Conservation (phyloP, 164 flowering plant species). For the Tetrastigma voinierianum region DNA sequence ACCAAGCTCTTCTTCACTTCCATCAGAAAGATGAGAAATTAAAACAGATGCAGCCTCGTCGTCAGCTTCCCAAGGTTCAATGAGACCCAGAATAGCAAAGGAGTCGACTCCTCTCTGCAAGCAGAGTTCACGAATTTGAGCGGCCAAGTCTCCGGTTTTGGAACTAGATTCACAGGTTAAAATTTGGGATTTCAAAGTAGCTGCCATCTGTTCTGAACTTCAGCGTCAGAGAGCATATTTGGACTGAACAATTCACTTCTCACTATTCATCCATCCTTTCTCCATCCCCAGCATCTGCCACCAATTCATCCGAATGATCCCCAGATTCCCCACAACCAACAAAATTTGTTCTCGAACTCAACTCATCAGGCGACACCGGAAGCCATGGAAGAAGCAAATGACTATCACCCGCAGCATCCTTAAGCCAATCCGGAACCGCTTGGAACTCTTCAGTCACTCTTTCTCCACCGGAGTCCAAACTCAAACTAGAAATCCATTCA, state of each 20-base stretch:
- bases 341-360: conserved; percentile 15
- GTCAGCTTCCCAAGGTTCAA: conserved; percentile 73
- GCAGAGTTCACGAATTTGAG: conserved; percentile 52
- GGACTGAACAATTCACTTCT: conserved; percentile 16
- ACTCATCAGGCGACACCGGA: conserved; percentile 39
- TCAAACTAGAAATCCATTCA: conserved; percentile 32
- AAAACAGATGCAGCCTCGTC: conserved; percentile 62
- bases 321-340: conserved; percentile 8
- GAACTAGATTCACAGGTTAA: conserved; percentile 35
- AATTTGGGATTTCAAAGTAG: conserved; percentile 36
- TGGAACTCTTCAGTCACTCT: conserved; percentile 43
- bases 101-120: conserved; percentile 20
- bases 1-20: conserved; percentile 30
- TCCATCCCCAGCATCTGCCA: conserved; percentile 17
- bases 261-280: conserved; percentile 21
- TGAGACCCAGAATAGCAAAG: conserved; percentile 38
- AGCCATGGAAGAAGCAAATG: conserved; percentile 67
- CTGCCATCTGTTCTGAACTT: conserved; percentile 35
- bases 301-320: conserved; percentile 10
- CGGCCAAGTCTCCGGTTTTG: conserved; percentile 37
- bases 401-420: conserved; percentile 11
- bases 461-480: conserved; percentile 32
- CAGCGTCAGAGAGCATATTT: conserved; percentile 24
- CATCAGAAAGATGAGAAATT: conserved; percentile 41
- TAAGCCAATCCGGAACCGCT: conserved; percentile 58